Evolutionary conservation across 129 eudicot species (phyloP).

Genomic region (Helianthus tuberosus): DNA sequence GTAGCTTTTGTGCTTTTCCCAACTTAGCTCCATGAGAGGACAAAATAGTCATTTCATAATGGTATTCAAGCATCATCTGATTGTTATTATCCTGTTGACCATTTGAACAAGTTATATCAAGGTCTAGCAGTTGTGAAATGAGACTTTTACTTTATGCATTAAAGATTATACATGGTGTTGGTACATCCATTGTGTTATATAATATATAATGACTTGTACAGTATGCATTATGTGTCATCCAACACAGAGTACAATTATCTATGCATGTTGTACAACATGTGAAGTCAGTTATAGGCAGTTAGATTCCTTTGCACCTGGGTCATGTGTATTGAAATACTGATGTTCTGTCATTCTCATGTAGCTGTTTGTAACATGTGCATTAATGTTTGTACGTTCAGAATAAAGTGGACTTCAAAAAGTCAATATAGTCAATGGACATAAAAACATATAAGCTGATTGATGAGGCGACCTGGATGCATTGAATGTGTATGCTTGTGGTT

Average conservation of each 20-base stretch:
- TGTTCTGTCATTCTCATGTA: conserved; percentile 13
- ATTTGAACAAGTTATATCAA: not conserved
- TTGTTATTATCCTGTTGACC: not conserved
- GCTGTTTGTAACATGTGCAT: conserved; percentile 19
- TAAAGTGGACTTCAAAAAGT: conserved; percentile 27
- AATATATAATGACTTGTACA: conserved; percentile 17
- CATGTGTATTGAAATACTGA: not conserved
- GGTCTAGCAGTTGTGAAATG: not conserved
- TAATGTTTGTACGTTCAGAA: conserved; percentile 25
- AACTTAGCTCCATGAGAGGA: not conserved
- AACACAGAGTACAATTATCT: conserved; percentile 4
- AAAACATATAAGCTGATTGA: conserved; percentile 20
- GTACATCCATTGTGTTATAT: not conserved
- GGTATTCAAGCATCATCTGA: no score
- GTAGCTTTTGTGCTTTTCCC: not conserved
- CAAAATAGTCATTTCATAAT: not conserved
- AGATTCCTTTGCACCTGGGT: conserved; percentile 20
- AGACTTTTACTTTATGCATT: conserved; percentile 11
- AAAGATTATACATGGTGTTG: conserved; percentile 13
- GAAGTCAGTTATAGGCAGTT: conserved; percentile 11
- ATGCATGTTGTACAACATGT: conserved; percentile 3
- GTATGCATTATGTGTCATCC: conserved; percentile 1
- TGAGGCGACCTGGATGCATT: conserved; percentile 39
- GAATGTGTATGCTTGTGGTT: conserved; percentile 30
- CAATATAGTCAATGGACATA: conserved; percentile 37